A percentile compares a stretch with the other conserved stretches of the same genome.
Conservation (phyloP, 2,329 filamentous ascomycete species). For the Cytospora piceae region DNA sequence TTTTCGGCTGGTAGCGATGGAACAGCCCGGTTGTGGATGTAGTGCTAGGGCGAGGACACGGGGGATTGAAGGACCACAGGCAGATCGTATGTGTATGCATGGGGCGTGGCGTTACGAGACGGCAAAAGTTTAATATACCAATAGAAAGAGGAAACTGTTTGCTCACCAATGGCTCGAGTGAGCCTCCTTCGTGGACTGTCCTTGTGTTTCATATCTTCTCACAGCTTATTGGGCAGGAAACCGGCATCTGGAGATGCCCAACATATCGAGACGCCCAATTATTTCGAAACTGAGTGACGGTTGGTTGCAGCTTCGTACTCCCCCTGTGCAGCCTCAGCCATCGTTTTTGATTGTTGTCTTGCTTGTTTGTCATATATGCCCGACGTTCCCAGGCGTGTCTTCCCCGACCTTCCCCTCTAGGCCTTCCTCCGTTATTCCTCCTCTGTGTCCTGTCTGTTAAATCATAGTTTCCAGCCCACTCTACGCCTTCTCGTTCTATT, state of each 20-base stretch:
- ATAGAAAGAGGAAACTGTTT: constrained; percentile 14
- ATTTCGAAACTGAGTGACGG: constrained; percentile 2
- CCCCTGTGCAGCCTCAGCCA: constrained; percentile 7
- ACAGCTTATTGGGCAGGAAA: constrained; percentile 12
- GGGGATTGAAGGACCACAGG: not conserved
- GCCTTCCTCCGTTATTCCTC: not conserved
- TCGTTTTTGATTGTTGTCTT: constrained; percentile 12
- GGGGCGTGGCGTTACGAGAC: constrained; percentile 27
- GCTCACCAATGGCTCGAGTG: constrained; percentile 9
- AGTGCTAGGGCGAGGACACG: constrained; percentile 30
- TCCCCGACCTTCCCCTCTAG: not conserved
- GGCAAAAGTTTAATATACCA: constrained; percentile 28
- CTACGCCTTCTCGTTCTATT: constrained; percentile 12
- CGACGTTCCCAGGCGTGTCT: not conserved
- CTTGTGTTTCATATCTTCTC: not conserved
- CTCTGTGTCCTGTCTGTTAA: not conserved
- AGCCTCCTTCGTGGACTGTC: not conserved
- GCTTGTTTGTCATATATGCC: constrained; percentile 1
- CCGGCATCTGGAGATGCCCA: constrained; percentile 9
- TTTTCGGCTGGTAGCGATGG: constrained; percentile 94
- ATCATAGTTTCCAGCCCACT: not conserved
- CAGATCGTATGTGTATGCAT: constrained; percentile 18
- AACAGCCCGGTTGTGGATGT: constrained; percentile 87
- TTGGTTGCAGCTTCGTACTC: constrained; percentile 8
- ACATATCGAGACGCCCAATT: constrained; percentile 14